Base-by-base conservation (phyloP, 371 early-diverging fungal genomes). In the Rhizomucor miehei region DNA sequence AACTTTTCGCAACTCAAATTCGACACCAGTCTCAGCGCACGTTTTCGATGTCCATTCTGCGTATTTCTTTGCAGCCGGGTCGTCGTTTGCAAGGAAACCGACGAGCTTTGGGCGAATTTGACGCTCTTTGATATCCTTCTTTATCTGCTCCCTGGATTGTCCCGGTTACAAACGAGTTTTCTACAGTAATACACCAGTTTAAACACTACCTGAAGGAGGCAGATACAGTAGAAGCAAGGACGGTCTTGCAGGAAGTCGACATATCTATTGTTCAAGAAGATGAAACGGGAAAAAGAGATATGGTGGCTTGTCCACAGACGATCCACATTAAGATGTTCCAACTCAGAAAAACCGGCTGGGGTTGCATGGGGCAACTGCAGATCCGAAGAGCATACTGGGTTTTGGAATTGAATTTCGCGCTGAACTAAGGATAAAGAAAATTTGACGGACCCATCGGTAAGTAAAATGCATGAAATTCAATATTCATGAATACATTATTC, bases 1-100 rank as follows among this genome's bases (percentile, higher is more conserved):
- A 41, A 89, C 85, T 59, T 88, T 82, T 41, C 95, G 86, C 38
- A 95, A 86, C 67, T 97, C 93, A 73, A 95, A 98, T 36, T 77
- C 81, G 19, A 96, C 80, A 17, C 97, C 97, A 4, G 89, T 87
- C 62, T 94, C 95, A 35, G 82, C 85, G 65, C 95, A 94, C 11
- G 95, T 89, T 75, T 93, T 94, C 51, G 82, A 82, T 4, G 95
- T 94, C 89, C 91, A 93, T 59, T 92, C 88, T 48, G 93, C 91
- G 67, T 91, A 93, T 66, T 86, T 92, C 50, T 63, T 81, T 19
- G 95, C 94, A 46, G 95, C 91, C 37, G 93, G 93, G 55, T 98
- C 97, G 20, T 89, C 88, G 69, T 98, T 98, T 41, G 97, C 94
- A 6, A 98, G 83, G 73, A 97, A 95, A 4, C 92, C 96, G 8